phyloP scores from a whole-genome alignment of 2,329 filamentous ascomycete genomes.

The Metarhizium brunneum region DNA sequence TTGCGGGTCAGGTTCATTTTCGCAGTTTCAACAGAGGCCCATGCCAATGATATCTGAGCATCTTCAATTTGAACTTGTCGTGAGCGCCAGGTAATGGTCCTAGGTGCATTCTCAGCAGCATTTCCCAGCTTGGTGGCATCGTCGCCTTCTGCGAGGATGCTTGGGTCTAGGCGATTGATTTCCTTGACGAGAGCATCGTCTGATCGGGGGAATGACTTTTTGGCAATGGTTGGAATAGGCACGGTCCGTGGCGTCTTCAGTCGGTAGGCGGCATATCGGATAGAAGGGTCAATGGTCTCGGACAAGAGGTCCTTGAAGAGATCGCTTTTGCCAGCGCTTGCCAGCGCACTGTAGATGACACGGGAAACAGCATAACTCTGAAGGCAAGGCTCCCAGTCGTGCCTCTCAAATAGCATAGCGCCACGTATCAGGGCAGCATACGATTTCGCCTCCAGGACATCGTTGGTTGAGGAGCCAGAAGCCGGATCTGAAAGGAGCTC shows the following conservation, averaged over 20 bases:
- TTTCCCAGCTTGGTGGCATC: slow-evolving; percentile 39
- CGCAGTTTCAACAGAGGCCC: slow-evolving; percentile 57
- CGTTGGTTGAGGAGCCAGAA: slow-evolving; percentile 58
- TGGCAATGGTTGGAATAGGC: slow-evolving; percentile 69
- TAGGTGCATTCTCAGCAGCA: slow-evolving; percentile 49
- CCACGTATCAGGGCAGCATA: slow-evolving; percentile 73
- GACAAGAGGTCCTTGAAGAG: slow-evolving; percentile 78
- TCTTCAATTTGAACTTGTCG: slow-evolving; percentile 85
- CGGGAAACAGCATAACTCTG: slow-evolving; percentile 66
- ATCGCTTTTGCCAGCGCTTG: slow-evolving; percentile 52
- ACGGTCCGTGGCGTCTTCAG: slow-evolving; percentile 78
- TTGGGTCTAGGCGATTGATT: slow-evolving; percentile 62
- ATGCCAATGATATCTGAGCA: slow-evolving; percentile 77
- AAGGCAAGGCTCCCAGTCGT: slow-evolving; percentile 73
- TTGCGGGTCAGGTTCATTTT: slow-evolving; percentile 39
- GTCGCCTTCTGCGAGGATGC: slow-evolving; percentile 49
- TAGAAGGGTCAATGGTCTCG: slow-evolving; percentile 82
- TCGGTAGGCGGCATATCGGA: slow-evolving; percentile 91
- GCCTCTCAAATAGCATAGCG: slow-evolving; percentile 76
- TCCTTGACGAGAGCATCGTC: slow-evolving; percentile 53
- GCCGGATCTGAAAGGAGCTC: slow-evolving; percentile 53
- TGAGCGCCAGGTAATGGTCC: slow-evolving; percentile 76
- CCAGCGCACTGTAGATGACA: slow-evolving; percentile 73
- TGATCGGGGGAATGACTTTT: slow-evolving; percentile 64
- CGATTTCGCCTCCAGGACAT: slow-evolving; percentile 77